Percentiles rank a stretch among this genome's conserved stretches.
Conservation (phyloP, 495 filamentous ascomycete genomes). For the Parachaetomium inaequale region DNA sequence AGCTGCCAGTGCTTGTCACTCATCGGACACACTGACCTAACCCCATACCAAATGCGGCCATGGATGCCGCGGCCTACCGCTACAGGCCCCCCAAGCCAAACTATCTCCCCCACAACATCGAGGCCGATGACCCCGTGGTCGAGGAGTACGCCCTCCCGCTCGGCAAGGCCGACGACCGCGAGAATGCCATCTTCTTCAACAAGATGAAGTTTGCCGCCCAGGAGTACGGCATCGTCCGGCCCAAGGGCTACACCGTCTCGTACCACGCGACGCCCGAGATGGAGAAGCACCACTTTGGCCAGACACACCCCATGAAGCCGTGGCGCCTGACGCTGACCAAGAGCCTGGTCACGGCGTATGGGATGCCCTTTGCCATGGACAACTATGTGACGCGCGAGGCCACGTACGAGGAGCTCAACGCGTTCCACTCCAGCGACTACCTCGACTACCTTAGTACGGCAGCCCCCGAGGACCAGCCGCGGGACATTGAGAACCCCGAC, state of each 20-base stretch:
- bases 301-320: constrained; percentile 96
- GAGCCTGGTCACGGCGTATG: constrained; percentile 86
- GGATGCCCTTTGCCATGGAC: constrained; percentile 95
- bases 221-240: constrained; percentile 69
- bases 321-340: constrained; percentile 96
- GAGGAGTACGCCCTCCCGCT: constrained; percentile 63
- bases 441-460: constrained; percentile 74
- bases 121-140: constrained; percentile 54
- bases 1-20: too few species aligned
- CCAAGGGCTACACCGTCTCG: constrained; percentile 84
- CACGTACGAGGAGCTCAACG: constrained; percentile 78
- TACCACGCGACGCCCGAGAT: constrained; percentile 95
- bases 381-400: constrained; percentile 77
- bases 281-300: constrained; percentile 93
- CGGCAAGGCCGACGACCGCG: constrained; percentile 49
- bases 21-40: not conserved
- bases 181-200: constrained; percentile 60
- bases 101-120: constrained; percentile 46
- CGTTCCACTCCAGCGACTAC: constrained; percentile 87
- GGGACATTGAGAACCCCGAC: constrained; percentile 47
- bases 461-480: constrained; percentile 44
- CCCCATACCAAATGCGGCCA: constrained; percentile 5
- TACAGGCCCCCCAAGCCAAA: constrained; percentile 47
- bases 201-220: constrained; percentile 64
- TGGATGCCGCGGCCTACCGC: constrained; percentile 33